phyloP scores from a whole-genome alignment of 1,139 yeast species.

The Saccharomyces pastorianus region DNA sequence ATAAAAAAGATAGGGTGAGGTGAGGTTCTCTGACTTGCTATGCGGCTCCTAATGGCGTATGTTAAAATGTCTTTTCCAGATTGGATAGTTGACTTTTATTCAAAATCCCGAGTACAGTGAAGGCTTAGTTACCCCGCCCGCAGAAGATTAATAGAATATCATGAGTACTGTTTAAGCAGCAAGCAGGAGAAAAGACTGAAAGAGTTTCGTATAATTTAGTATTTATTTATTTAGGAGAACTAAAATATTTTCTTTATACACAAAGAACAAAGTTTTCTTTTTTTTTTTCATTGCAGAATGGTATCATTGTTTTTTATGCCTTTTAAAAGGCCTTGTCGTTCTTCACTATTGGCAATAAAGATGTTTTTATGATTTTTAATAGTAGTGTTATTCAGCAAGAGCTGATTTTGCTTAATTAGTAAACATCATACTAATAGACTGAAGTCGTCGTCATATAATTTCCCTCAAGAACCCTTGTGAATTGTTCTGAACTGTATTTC shows the following conservation, averaged over 20 bases:
- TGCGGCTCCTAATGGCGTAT: not conserved
- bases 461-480: conserved; percentile 14
- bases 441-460: conserved; percentile 5
- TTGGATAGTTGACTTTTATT: not conserved
- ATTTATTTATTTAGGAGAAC: not conserved
- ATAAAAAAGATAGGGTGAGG: not conserved
- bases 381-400: not conserved
- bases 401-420: not conserved
- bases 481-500: not conserved
- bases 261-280: not conserved
- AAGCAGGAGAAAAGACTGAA: not conserved
- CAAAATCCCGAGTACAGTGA: not conserved
- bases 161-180: not conserved
- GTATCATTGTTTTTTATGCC: not conserved
- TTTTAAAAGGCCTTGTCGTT: not conserved
- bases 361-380: not conserved
- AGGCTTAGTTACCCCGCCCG: not conserved
- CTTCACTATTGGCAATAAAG: not conserved
- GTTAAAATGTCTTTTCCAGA: not conserved
- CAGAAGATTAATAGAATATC: not conserved
- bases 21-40: not conserved
- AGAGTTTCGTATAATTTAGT: not conserved
- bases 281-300: not conserved
- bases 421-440: not conserved
- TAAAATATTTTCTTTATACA: not conserved